Evolutionary conservation across 768 basidiomycete species (phyloP), one percentile per base, ranked within the genome.

Genomic region (Tricholoma matsutake): DNA sequence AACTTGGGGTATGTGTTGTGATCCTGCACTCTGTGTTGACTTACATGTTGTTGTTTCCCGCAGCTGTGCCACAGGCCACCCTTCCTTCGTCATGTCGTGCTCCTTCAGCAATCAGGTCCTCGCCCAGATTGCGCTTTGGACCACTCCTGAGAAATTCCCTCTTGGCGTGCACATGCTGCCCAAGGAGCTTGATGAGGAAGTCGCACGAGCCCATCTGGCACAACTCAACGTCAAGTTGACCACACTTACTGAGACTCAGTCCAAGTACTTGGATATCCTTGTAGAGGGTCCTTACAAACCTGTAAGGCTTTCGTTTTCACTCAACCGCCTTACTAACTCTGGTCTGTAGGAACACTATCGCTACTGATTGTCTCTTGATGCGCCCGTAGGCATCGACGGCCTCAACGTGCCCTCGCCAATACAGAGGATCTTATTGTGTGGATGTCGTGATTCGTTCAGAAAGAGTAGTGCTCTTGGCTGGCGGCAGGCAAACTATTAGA

Each of bases 11-110:
- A 70, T 43, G 29, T 10, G 16, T 6, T 31, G 31, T 53, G 16
- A 9, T 32, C 51, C 28, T 51, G n/a, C 6, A 18, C n/a, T 18
- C 4, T 14, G 29, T 16, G 4, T 10, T 64, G 47, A 75, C 34
- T 57, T 20, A 32, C 47, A 29, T 59, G 4, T 34, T 7, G 34
- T 62, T 64, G 22, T 20, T 45, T 9, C 58, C 18, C 16, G 8
- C 65, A 91, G 89, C 58, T 98, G 96, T 76, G 96, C 94, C 41
- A 98, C 96, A 67, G 96, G 96, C 60, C 96, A 99, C 78, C 96
- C 97, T 35, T 98, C 96, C 47, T 98, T 96, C 78, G 97, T 99
- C 79, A 99, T 99, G 97, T 98, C 96, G 16, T 98, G 96, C 83
- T 99, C 97, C 45, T 99, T 99, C 83, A 79, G 94, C 73, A 99